Percentiles rank a stretch among this genome's conserved stretches.
These are phyloP conservation scores for Iberis pinnata DNA, from an alignment of 345 rosid genomes.

Conservation along the genomic window DNA sequence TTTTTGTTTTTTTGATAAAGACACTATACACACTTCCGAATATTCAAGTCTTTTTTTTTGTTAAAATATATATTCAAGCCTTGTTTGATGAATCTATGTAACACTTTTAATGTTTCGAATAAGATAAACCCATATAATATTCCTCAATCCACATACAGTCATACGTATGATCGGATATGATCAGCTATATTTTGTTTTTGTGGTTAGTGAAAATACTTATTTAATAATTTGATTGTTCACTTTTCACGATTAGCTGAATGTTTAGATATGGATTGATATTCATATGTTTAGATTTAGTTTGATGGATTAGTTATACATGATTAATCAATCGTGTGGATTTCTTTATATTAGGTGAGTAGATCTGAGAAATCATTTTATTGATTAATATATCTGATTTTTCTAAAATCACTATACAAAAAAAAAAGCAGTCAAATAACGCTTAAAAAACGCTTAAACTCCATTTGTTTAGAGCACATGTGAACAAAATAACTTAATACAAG, in stretches of 20 bases:
- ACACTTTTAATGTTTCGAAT: not conserved
- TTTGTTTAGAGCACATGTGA: conserved; percentile 4
- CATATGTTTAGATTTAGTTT: not conserved
- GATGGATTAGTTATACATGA: not conserved
- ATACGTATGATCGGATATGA: not conserved
- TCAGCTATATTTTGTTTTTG: not conserved
- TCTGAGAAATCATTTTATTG: conserved; percentile 4
- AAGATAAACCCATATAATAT: too few species aligned
- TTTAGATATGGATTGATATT: not conserved
- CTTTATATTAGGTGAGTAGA: conserved; percentile 7
- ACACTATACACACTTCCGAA: too few species aligned
- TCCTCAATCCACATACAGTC: too few species aligned
- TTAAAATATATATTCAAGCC: not conserved
- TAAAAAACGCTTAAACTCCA: not conserved
- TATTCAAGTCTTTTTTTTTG: too few species aligned
- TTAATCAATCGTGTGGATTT: conserved; percentile 7
- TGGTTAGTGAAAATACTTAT: too few species aligned
- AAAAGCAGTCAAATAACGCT: too few species aligned
- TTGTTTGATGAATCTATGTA: not conserved
- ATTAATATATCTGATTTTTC: not conserved
- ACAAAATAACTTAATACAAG: not conserved
- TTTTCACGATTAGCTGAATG: not conserved
- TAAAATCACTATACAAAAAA: too few species aligned
- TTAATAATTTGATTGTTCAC: not conserved
- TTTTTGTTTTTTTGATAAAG: too few species aligned